Evolutionary conservation across 2,329 filamentous ascomycete species (phyloP), one percentile per base, ranked within the genome.

Genomic region (Myriosclerotinia scirpicola): DNA sequence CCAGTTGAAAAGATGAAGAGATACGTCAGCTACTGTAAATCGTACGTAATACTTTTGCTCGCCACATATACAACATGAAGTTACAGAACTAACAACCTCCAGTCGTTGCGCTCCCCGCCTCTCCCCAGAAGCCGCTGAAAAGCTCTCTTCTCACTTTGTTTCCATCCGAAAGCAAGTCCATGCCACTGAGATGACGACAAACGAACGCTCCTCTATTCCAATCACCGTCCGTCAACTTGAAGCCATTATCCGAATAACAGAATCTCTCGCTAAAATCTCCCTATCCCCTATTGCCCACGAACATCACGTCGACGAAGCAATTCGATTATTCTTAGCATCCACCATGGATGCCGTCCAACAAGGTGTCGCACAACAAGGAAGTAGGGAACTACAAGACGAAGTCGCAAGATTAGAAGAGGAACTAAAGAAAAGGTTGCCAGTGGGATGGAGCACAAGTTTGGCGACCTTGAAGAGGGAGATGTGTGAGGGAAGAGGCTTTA

Each of bases 281-380:
- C 85, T 99, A 11, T 92, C 90, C 0, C 89, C 93, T 4, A 84
- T 97, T 53, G 95, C 94, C 2, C 93, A 90, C 0, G 94, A 97
- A 78, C 84, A 87, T 56, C 95, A 99, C 75, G 95, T 99, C 63
- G 94, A 99, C 75, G 95, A 99, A 80, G 95, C 95, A 2, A 99
- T 99, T 74, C 90, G 95, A 0, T 85, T 99, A 20, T 99, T 99
- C 88, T 82, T 99, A 40, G 95, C 93, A 71, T 93, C 90, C 4
- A 99, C 95, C 67, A 98, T 99, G 95, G 94, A 99, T 75, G 95
- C 95, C 9, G 93, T 98, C 66, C 94, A 92, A 68, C 92, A 96
- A 74, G 94, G 93, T 68, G 63, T 60, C 8, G 89, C 90, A 72
- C 91, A 89, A 70, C 87, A 91, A 73, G 92, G 91, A 48, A 93